These are phyloP conservation scores for Botrytis squamosa DNA, from an alignment of 2,329 filamentous ascomycete species.

Conservation along the genomic window DNA sequence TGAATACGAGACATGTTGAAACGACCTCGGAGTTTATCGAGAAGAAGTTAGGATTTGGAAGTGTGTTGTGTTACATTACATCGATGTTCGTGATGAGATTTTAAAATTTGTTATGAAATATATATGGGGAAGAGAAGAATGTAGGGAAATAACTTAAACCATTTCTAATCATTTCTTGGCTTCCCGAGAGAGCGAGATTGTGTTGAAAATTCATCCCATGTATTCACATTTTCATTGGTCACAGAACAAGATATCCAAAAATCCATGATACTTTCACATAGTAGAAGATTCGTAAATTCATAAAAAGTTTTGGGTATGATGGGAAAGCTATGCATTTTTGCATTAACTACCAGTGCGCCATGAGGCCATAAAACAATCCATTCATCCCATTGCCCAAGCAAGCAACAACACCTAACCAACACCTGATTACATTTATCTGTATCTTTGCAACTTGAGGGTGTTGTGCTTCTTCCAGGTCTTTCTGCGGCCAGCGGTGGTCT, in stretches of 20 bases:
- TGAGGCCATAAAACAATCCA: slow-evolving; percentile 31
- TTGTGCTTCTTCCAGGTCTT: slow-evolving; percentile 99
- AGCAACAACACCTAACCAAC: slow-evolving; percentile 32
- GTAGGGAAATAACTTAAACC: background rate
- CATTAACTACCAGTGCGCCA: slow-evolving; percentile 25
- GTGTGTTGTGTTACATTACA: background rate
- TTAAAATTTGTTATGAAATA: background rate
- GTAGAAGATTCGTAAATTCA: slow-evolving; percentile 26
- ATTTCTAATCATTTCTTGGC: background rate
- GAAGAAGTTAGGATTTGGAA: background rate
- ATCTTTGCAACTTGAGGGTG: slow-evolving; percentile 98
- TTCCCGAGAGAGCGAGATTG: background rate
- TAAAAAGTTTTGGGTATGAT: slow-evolving; percentile 23
- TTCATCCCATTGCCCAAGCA: slow-evolving; percentile 27
- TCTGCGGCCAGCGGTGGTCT: slow-evolving; percentile 93
- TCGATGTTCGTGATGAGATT: background rate
- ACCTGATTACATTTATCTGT: slow-evolving; percentile 64
- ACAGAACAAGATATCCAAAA: background rate
- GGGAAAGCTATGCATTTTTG: slow-evolving; percentile 31
- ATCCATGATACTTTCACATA: slow-evolving; percentile 12
- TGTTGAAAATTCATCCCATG: background rate
- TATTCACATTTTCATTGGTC: slow-evolving; percentile 14
- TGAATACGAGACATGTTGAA: slow-evolving; percentile 14
- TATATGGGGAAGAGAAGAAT: background rate
- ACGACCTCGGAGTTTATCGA: background rate